These are phyloP conservation scores for Stephania yunnanensis DNA, from an alignment of 164 flowering plant genomes.

Conservation along the genomic window DNA sequence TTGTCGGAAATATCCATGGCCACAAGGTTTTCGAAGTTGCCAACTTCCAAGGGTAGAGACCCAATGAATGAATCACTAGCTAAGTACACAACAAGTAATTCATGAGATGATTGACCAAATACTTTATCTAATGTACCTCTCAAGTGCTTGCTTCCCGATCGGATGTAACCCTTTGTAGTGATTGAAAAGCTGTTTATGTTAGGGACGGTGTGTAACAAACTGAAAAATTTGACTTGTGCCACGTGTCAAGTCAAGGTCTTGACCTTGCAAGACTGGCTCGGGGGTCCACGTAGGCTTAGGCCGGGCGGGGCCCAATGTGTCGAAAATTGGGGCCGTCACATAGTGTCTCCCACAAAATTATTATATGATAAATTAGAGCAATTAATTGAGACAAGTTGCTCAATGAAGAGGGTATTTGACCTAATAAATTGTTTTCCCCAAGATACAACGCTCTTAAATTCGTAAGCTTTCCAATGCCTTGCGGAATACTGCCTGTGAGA, in stretches of 20 bases:
- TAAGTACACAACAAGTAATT: neutral
- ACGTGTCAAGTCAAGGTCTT: too few species aligned
- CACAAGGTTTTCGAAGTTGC: neutral
- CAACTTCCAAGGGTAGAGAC: neutral
- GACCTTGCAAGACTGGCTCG: too few species aligned
- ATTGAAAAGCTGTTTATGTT: slow-evolving; percentile 1
- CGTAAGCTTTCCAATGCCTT: slow-evolving; percentile 1
- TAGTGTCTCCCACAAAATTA: slow-evolving; percentile 6
- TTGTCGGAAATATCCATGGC: neutral
- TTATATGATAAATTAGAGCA: neutral
- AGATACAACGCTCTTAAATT: neutral
- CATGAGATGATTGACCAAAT: neutral
- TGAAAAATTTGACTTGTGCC: too few species aligned
- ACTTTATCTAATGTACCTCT: neutral
- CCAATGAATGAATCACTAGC: neutral
- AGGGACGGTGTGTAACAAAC: too few species aligned
- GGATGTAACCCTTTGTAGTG: neutral
- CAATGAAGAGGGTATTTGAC: slow-evolving; percentile 5
- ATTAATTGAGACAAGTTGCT: slow-evolving; percentile 2
- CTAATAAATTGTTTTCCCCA: neutral
- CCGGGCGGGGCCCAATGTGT: too few species aligned
- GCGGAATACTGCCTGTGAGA: slow-evolving; percentile 2
- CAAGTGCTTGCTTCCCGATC: neutral
- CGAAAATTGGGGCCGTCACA: too few species aligned
- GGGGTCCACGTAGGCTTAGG: too few species aligned